These are phyloP conservation scores for Brasenia schreberi DNA, from an alignment of 164 flowering plant species.

Conservation along the genomic window DNA sequence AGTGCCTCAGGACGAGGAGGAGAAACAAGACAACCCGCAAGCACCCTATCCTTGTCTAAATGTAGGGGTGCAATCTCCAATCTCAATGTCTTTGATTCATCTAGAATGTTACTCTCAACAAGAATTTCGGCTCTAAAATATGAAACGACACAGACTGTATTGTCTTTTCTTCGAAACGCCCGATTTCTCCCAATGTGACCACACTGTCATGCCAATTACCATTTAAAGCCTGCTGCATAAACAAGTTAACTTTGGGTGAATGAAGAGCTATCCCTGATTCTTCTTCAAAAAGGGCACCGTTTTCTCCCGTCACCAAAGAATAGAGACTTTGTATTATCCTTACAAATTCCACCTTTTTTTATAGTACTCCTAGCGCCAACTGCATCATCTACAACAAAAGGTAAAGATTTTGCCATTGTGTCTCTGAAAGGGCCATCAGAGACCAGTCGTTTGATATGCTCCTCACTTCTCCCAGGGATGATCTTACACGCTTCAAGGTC, in stretches of 20 bases:
- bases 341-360: constrained; percentile 53
- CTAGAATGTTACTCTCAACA: constrained; percentile 14
- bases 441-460: constrained; percentile 18
- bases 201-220: constrained; percentile 74
- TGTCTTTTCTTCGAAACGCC: constrained; percentile 31
- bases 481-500: constrained; percentile 70
- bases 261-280: constrained; percentile 81
- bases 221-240: constrained; percentile 49
- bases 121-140: constrained; percentile 71
- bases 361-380: constrained; percentile 60
- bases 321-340: constrained; percentile 60
- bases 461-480: constrained; percentile 26
- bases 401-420: constrained; percentile 62
- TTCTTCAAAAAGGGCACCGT: constrained; percentile 67
- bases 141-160: constrained; percentile 53
- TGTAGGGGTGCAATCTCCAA: constrained; percentile 62
- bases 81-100: constrained; percentile 57
- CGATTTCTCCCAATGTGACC: constrained; percentile 41
- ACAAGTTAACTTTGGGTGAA: constrained; percentile 36
- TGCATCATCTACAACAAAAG: constrained; percentile 42
- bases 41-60: constrained; percentile 34
- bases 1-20: constrained; percentile 17
- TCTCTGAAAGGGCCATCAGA: constrained; percentile 33
- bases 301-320: constrained; percentile 60
- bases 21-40: constrained; percentile 41